Evolutionary conservation across 768 basidiomycete genomes (phyloP), one percentile per base, ranked within the genome.

Genomic region (Holtermannia corniformis): DNA sequence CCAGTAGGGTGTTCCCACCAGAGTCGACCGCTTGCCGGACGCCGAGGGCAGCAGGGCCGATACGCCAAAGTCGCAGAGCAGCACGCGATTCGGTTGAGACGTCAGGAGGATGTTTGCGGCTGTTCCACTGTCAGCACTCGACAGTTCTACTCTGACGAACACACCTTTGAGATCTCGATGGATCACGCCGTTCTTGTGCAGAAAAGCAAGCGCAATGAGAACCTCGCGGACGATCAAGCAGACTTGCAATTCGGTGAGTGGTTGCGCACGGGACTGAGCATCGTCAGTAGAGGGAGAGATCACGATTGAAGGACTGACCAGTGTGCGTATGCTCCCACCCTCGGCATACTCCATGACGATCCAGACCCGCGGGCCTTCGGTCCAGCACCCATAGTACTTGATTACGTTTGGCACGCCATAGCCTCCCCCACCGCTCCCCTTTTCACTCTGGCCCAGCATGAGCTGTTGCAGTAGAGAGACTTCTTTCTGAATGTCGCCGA

Each of bases 341-440:
- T 90, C 84, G 5, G 95, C 95, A 63, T 84, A 83, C 71, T 99
- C 95, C 95, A 99, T 99, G 32, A 85, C 88, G 61, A 99, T 97
- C 92, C 95, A 99, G 10, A 99, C 89, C 46, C 88, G 86, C 24
- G 90, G 87, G 0, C 91, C 92, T 67, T 93, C 86, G 68, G 95
- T 79, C 74, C 87, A 84, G 74, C 90, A 95, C n/a, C 90, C 93
- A 73, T 84, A 95, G 76, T 99, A 99, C 64, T 87, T 96, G 64
- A 95, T 82, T 53, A 78, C 78, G 67, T 92, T 92, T 24, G 87
- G 84, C 0, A 86, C 87, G 53, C 89, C 88, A 44, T 75, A 62
- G 11, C 47, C 55, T 22, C 48, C 56, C 22, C 57, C 53, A 7
- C 37, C 27, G 4, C 54, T 49, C n/a, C 55, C 58, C n/a, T 37